Conservation (phyloP, 768 basidiomycete species). For the Crassisporium funariophilum region DNA sequence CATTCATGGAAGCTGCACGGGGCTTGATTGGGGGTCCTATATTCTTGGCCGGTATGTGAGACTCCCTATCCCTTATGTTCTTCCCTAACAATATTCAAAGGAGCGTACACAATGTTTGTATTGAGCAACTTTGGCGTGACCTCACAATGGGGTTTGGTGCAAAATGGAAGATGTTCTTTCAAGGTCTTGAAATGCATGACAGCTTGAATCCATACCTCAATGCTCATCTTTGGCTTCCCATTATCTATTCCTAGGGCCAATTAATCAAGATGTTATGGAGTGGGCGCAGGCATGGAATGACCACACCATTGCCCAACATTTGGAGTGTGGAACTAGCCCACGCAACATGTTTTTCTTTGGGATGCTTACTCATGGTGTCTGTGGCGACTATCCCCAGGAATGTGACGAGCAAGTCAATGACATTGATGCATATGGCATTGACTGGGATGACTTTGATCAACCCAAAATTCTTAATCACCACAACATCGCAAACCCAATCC, state of each 20-base stretch:
- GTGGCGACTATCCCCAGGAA: not conserved
- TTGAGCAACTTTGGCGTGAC: conserved; percentile 40
- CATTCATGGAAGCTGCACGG: conserved; percentile 25
- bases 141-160: conserved; percentile 31
- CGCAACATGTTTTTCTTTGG: not conserved
- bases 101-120: conserved; percentile 40
- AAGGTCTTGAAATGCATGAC: conserved; percentile 29
- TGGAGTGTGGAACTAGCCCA: not conserved
- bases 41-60: conserved; percentile 35
- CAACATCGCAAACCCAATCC: not conserved
- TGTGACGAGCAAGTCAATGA: not conserved
- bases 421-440: not conserved
- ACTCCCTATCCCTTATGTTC: not conserved
- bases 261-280: not conserved
- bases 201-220: conserved; percentile 24
- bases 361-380: not conserved
- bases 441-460: not conserved
- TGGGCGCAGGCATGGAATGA: not conserved
- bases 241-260: not conserved
- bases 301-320: not conserved
- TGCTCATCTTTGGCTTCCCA: conserved; percentile 29
- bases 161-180: conserved; percentile 41
- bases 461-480: not conserved
- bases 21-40: conserved; percentile 31
- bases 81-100: conserved; percentile 15